These are phyloP conservation scores for Psidium guajava DNA, from an alignment of 345 rosid species.

Conservation along the genomic window DNA sequence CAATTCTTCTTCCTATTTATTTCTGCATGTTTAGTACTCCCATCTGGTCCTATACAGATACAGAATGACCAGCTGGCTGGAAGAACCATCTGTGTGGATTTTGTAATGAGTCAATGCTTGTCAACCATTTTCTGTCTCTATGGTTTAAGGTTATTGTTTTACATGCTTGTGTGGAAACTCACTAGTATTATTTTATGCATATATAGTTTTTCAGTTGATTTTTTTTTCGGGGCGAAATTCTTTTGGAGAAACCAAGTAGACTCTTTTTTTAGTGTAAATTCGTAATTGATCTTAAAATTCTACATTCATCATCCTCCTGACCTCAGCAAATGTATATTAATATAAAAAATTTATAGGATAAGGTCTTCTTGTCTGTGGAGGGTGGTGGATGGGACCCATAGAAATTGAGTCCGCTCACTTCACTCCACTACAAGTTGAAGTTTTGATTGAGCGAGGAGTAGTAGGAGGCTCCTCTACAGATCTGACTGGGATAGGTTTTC, in stretches of 20 bases:
- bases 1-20: background rate
- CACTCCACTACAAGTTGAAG: background rate
- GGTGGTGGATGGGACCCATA: background rate
- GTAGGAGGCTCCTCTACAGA: background rate
- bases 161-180: background rate
- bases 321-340: background rate
- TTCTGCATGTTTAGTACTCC: background rate
- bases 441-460: background rate
- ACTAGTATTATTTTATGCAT: background rate
- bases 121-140: background rate
- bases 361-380: background rate
- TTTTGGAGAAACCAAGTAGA: background rate
- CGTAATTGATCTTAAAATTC: background rate
- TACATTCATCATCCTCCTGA: background rate
- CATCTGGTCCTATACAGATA: background rate
- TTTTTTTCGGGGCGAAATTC: background rate
- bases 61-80: background rate
- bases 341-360: background rate
- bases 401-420: background rate
- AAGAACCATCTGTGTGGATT: background rate
- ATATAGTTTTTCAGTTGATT: background rate
- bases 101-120: background rate
- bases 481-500: background rate
- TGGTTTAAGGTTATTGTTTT: background rate
- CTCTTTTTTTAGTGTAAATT: background rate